Evolutionary conservation across 306 rosid genomes (phyloP), one percentile per base, ranked within the genome.

Genomic region (Cajanus cajan): DNA sequence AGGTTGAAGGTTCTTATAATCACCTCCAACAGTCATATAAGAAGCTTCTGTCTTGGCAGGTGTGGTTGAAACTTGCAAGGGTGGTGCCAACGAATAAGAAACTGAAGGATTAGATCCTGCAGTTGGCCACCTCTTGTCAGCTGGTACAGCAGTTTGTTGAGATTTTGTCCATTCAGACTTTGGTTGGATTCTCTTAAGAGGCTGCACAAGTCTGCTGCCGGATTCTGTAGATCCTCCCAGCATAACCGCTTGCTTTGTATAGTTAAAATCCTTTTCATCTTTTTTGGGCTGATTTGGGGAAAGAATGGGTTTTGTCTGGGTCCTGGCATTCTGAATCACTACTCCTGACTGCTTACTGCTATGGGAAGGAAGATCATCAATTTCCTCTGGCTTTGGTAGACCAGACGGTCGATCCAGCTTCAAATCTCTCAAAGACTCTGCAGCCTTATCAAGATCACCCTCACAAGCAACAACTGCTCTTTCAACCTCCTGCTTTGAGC

Each of bases 371-470:
- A 89, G 86, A 86, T 91, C 94, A 25, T 82, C 91, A 22, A 48
- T 91, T 86, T 90, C 94, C 82, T 87, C 97, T 4, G 87, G 89
- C 85, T 89, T 91, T 9, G 89, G 87, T 66, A 84, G 73, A 65
- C 80, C 90, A 39, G 87, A 68, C 34, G 89, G 83, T 11, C 81
- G 84, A 19, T 91, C 94, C 45, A 78, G 82, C 88, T 89, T 94
- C 73, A 86, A 71, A 8, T 75, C 83, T 85, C 89, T 89, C 80
- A 94, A 84, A 73, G 85, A 71, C 74, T 89, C 97, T 5, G 88
- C 91, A 36, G 94, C 94, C 86, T 87, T 91, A 59, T 91, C 90
- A 73, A 91, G 91, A 85, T 94, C 98, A 78, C 98, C 98, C 78
- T 94, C 98, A 81, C 88, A 89, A 44, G 88, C 41, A 65, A 94